Base-by-base conservation (phyloP, 768 basidiomycete genomes). In the Boletus bicolor region DNA sequence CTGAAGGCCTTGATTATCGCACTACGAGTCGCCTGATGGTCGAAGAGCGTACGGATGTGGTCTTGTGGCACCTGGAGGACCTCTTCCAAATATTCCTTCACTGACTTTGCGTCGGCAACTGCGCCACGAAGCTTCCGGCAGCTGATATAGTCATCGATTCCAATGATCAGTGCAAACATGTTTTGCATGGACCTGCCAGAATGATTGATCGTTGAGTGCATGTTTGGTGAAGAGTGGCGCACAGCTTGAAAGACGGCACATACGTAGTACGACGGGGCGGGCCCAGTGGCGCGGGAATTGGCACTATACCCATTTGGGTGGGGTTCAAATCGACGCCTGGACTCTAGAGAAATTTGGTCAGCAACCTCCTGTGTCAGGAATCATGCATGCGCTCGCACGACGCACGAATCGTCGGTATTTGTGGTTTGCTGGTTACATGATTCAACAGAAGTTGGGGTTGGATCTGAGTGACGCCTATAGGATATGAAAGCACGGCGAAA, bases 121-220 rank as follows among this genome's bases (percentile, higher is more conserved):
- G 77, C 77, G 19, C 71, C 74, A 10, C 39, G 51, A 47, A 79
- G 72, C 45, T 71, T 60, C 5, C 28, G 24, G 53, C 66, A 63
- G 35, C 61, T 56, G 32, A 24, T 35, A 47, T 80, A 80, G 41
- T 68, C 38, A 54, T 79, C 71, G 47, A 80, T 78, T 12, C 77
- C 79, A 41, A 80, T 75, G 47, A 78, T 66, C 26, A 80, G 66
- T 9, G 76, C 76, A 14, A 76, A 74, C 44, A 39, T 26, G 2
- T 41, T 55, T 19, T 34, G 35, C 21, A 26, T 54, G 21, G n/a
- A 53, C 26, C 17, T 44, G 26, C 14, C 36, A 24, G 38, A 37
- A 36, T 12, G 54, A n/a, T 36, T 17, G 5, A 34, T n/a, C n/a
- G 14, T 32, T 36, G 51, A 10, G 19, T 24, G 1, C 54, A 55